Evolutionary conservation across 345 rosid genomes (phyloP), one percentile per base, ranked within the genome.

Genomic region (Barbarea vulgaris): DNA sequence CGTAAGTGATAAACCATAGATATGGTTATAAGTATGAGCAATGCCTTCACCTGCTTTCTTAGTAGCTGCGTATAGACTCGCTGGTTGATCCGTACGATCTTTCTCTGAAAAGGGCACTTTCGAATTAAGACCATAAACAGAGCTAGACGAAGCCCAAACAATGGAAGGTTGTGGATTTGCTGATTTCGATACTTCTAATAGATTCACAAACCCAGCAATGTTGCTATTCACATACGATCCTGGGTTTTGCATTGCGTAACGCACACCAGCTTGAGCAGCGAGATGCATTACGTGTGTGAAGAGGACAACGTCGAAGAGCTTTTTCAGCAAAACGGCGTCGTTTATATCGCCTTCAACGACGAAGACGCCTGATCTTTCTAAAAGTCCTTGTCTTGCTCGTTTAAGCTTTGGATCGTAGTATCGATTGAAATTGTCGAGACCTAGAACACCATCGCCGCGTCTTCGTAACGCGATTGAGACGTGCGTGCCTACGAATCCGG

Each of bases 401-500:
- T 91, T 91, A 25, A 91, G 89, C 56, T 68, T 79, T 5, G 76
- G 69, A 37, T 86, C 91, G 25, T 86, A 89, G 80, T 89, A 89
- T 0, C 76, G 77, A 65, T 91, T 89, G 81, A 89, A 91, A 79
- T 89, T 91, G 60, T 91, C 95, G 0, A 91, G 78, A 19, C 93
- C 97, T 3, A 91, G 61, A 47, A 89, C 93, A 7, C 95, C 95
- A 9, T 91, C 94, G 10, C 97, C 95, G 10, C 93, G 88, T 51
- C 84, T 83, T 46, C 82, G 76, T 3, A 89, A 73, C 22, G 91
- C 82, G 19, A 87, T 70, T 0, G 89, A 82, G 17, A 86, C 91
- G 30, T 89, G 94, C 4, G 85, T 77, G 0, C 97, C 95, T 3
- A 89, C 91, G 62, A 91, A 91, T 13, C 97, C 92, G n/a, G 92